Percentiles rank a stretch among this genome's conserved stretches.
Evolutionary conservation across 78 protist genomes (phyloP).

Genomic region (Creolimax fragrantissima): DNA sequence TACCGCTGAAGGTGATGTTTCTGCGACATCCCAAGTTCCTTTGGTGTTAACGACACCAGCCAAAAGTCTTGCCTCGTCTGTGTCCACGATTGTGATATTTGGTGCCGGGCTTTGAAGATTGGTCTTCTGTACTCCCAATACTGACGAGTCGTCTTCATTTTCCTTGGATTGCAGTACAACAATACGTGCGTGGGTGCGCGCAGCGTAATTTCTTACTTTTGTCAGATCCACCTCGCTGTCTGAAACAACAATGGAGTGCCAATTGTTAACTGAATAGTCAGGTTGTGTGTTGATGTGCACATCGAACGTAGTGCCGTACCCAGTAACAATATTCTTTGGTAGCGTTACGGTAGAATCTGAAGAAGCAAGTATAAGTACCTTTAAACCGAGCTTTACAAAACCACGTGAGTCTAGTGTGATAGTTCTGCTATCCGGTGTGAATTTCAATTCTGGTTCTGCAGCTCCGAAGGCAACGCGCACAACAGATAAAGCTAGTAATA

Average conservation of each 20-base stretch:
- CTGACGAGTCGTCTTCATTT: neutral
- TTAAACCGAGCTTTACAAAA: conserved; percentile 1
- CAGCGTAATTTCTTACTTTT: neutral
- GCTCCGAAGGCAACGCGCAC: neutral
- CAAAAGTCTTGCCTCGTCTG: neutral
- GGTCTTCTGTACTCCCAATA: neutral
- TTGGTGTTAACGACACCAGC: neutral
- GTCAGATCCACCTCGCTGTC: neutral
- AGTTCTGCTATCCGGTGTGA: neutral
- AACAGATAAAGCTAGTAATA: neutral
- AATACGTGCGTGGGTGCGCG: neutral
- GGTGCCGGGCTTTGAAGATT: neutral
- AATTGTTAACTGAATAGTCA: neutral
- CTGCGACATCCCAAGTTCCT: neutral
- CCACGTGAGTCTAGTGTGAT: too few relatives aligned
- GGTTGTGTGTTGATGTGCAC: neutral
- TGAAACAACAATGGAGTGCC: neutral
- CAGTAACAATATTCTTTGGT: neutral
- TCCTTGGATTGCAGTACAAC: neutral
- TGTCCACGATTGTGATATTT: neutral
- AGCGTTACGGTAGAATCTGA: neutral
- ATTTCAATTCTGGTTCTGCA: neutral
- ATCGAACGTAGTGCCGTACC: neutral
- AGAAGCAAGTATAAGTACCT: neutral
- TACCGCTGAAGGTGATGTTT: neutral